These are phyloP conservation scores for Plenodomus biglobosus DNA, from an alignment of 2,329 filamentous ascomycete genomes.

Conservation along the genomic window DNA sequence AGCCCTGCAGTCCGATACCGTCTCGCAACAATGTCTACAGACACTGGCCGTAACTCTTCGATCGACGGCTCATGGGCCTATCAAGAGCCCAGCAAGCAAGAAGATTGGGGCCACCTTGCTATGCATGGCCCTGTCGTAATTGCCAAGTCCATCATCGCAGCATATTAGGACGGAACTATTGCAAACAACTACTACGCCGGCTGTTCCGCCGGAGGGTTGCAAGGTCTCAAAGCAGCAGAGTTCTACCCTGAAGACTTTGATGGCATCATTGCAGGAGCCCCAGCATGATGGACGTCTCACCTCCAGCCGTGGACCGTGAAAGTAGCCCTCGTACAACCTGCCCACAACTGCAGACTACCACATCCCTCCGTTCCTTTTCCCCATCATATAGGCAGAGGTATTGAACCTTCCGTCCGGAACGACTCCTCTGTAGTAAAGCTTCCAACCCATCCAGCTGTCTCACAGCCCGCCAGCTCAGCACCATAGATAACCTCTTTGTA, in stretches of 20 bases:
- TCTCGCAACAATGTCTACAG: conserved; percentile 49
- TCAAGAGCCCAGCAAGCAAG: conserved; percentile 39
- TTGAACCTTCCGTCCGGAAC: conserved; percentile 48
- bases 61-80: conserved; percentile 44
- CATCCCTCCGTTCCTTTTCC: conserved; percentile 49
- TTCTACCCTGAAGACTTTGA: conserved; percentile 60
- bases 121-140: conserved; percentile 54
- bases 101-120: conserved; percentile 45
- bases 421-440: conserved; percentile 40
- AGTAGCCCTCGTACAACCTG: conserved; percentile 53
- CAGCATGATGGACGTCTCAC: conserved; percentile 55
- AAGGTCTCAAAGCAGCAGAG: conserved; percentile 59
- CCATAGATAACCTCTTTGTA: conserved; percentile 47
- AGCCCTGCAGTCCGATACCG: conserved; percentile 41
- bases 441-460: conserved; percentile 46
- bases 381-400: conserved; percentile 47
- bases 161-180: conserved; percentile 52
- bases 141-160: conserved; percentile 52
- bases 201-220: conserved; percentile 62
- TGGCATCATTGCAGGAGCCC: conserved; percentile 57
- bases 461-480: conserved; percentile 47
- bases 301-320: conserved; percentile 51
- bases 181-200: conserved; percentile 59
- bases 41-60: conserved; percentile 50
- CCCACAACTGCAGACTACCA: conserved; percentile 50